phyloP scores from a whole-genome alignment of 2,329 filamentous ascomycete genomes.

The Endocalyx cinctus region DNA sequence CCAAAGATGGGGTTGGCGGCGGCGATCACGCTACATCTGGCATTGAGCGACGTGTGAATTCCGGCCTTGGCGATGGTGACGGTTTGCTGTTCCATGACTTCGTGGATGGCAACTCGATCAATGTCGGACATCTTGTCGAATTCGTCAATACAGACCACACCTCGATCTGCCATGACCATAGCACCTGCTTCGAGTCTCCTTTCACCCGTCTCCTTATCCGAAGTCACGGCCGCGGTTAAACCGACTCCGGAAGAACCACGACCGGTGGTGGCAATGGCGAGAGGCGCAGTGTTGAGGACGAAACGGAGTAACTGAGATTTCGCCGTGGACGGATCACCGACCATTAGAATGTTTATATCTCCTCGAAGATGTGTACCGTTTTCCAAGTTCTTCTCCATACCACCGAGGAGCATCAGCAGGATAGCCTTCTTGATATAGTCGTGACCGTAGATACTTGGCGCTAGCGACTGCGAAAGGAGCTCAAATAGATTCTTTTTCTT shows the following conservation, averaged over 20 bases:
- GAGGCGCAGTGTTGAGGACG: constrained; percentile 90
- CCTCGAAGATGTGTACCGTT: constrained; percentile 97
- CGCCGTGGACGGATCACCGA: constrained; percentile 95
- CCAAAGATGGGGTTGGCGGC: constrained; percentile 97
- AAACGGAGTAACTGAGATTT: constrained; percentile 98
- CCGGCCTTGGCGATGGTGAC: constrained; percentile 98
- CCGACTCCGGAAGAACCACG: constrained; percentile 95
- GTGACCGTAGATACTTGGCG: constrained; percentile 94
- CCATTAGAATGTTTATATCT: constrained; percentile 99
- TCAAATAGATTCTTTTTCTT: constrained; percentile 95
- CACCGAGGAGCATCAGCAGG: constrained; percentile 87
- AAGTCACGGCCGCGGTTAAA: constrained; percentile 93
- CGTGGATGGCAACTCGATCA: constrained; percentile 96
- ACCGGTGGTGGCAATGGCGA: constrained; percentile 95
- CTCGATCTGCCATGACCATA: constrained; percentile 96
- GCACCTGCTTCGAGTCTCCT: constrained; percentile 92
- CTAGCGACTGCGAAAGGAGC: constrained; percentile 85
- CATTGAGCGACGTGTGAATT: constrained; percentile 95
- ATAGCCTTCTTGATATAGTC: constrained; percentile 98
- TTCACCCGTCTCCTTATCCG: constrained; percentile 96
- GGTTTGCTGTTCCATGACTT: constrained; percentile 99
- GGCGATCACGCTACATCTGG: constrained; percentile 91
- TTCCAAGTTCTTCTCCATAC: constrained; percentile 97
- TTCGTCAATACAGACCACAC: constrained; percentile 97
- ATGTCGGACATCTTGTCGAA: constrained; percentile 99